Evolutionary conservation across 495 filamentous ascomycete species (phyloP).

Genomic region (Podospora tetraspora): DNA sequence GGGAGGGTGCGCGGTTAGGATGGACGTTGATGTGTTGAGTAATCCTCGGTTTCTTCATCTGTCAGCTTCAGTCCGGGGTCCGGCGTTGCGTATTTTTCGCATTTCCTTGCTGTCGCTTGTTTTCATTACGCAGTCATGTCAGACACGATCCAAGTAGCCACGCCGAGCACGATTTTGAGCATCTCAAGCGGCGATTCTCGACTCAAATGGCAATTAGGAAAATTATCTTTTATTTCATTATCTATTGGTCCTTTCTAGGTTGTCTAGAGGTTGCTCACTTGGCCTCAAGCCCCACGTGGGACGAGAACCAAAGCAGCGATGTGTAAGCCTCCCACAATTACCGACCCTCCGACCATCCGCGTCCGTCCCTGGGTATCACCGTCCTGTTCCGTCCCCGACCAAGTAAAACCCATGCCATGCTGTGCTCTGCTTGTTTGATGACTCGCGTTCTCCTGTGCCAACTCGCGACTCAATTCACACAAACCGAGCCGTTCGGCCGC

Average conservation of each 20-base stretch:
- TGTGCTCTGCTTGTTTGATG: background rate
- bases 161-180: background rate
- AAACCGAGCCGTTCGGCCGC: too few relatives aligned
- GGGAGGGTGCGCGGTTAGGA: background rate
- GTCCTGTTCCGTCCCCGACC: conserved; percentile 2
- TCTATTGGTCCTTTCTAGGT: background rate
- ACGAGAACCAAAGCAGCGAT: background rate
- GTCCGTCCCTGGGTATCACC: background rate
- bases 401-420: background rate
- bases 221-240: background rate
- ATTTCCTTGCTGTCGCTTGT: background rate
- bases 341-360: background rate
- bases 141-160: background rate
- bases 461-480: too few relatives aligned
- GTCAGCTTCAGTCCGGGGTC: background rate
- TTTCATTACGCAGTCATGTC: background rate
- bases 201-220: background rate
- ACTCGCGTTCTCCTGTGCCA: background rate
- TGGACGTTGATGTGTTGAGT: background rate
- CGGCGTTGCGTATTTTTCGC: background rate
- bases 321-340: background rate
- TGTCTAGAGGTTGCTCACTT: background rate
- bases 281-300: conserved; percentile 16
- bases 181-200: background rate
- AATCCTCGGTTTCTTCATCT: background rate